These are phyloP conservation scores for Neurospora intermedia DNA, from an alignment of 495 filamentous ascomycete genomes.

Conservation along the genomic window DNA sequence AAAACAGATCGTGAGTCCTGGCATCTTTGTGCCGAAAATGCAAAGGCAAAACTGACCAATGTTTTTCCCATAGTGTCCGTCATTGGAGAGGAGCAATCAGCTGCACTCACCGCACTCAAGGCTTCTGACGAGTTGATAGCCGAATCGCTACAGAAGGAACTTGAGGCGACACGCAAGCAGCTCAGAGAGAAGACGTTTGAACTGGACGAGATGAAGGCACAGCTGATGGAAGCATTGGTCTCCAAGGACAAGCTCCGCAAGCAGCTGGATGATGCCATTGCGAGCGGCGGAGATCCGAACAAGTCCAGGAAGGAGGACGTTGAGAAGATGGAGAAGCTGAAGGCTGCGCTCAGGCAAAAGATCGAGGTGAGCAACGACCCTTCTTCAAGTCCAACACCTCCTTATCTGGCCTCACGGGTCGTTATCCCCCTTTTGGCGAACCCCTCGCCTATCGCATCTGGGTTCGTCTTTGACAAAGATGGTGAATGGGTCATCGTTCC, in stretches of 20 bases:
- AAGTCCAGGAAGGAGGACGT: slow-evolving; percentile 37
- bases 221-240: slow-evolving; percentile 40
- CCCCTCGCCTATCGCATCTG: neutral
- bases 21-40: neutral
- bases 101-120: slow-evolving; percentile 41
- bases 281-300: slow-evolving; percentile 5
- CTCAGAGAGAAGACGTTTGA: slow-evolving; percentile 30
- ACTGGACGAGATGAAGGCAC: slow-evolving; percentile 38
- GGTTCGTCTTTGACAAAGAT: neutral
- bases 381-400: slow-evolving; percentile 2
- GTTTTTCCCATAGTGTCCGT: slow-evolving; percentile 27
- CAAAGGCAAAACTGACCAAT: slow-evolving; percentile 5
- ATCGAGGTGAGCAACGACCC: slow-evolving; percentile 31
- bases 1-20: slow-evolving; percentile 26
- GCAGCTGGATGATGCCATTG: slow-evolving; percentile 32
- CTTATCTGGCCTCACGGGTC: slow-evolving; percentile 1
- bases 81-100: slow-evolving; percentile 35
- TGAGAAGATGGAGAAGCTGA: slow-evolving; percentile 41
- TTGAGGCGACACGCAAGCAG: slow-evolving; percentile 36
- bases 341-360: slow-evolving; percentile 34
- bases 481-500: neutral
- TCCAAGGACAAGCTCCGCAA: slow-evolving; percentile 44
- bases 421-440: neutral
- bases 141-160: slow-evolving; percentile 38
- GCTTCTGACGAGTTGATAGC: slow-evolving; percentile 41